Evolutionary conservation across 257 asterid genomes (phyloP).

Genomic region (Echium plantagineum): DNA sequence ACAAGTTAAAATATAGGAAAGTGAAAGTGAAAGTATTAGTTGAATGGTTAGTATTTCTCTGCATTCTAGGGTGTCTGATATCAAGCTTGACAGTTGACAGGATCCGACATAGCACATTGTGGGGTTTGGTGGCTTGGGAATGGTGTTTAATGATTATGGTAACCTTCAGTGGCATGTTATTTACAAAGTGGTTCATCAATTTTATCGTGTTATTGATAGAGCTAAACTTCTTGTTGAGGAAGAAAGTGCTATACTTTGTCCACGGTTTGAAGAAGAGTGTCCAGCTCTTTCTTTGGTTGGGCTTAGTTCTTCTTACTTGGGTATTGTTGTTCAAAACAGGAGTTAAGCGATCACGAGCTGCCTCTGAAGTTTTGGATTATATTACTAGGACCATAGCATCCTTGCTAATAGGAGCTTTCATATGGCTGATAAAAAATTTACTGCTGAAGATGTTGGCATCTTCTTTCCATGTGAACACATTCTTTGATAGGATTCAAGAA

Average conservation of each 20-base stretch:
- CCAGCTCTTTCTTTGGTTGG: conserved; percentile 9
- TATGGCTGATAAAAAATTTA: too few relatives aligned
- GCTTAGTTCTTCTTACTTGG: too few relatives aligned
- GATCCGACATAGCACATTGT: conserved; percentile 24
- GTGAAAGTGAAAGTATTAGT: conserved; percentile 45
- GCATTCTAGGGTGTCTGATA: conserved; percentile 42
- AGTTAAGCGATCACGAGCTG: too few relatives aligned
- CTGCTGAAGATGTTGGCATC: too few relatives aligned
- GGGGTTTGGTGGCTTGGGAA: conserved; percentile 54
- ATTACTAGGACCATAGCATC: too few relatives aligned
- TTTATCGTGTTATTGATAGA: conserved; percentile 61
- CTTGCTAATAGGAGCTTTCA: too few relatives aligned
- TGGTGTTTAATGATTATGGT: conserved; percentile 71
- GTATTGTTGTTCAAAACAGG: too few relatives aligned
- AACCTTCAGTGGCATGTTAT: conserved; percentile 60
- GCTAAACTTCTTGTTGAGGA: conserved; percentile 53
- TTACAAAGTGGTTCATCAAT: conserved; percentile 48
- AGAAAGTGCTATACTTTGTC: conserved; percentile 75
- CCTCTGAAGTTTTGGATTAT: too few relatives aligned
- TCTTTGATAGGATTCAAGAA: too few relatives aligned
- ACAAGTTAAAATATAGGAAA: conserved; percentile 42
- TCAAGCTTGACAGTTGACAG: conserved; percentile 42
- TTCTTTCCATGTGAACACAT: too few relatives aligned
- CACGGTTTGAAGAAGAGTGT: conserved; percentile 64
- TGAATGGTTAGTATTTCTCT: conserved; percentile 58